phyloP scores from a whole-genome alignment of 2,329 filamentous ascomycete species.

The Aspergillus quadrilineatus region DNA sequence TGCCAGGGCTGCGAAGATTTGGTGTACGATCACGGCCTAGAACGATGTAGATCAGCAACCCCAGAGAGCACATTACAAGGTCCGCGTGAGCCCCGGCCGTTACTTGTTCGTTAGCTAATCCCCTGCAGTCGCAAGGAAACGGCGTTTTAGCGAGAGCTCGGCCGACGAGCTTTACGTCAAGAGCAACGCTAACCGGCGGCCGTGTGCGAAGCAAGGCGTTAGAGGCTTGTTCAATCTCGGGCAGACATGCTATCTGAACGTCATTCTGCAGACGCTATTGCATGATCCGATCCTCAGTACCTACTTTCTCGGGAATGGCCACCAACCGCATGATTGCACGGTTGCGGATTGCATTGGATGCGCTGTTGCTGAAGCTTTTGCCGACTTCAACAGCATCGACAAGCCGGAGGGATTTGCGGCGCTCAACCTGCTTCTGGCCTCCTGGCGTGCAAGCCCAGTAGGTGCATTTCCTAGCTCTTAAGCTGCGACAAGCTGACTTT shows the following conservation, averaged over 20 bases:
- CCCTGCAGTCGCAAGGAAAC: conserved; percentile 32
- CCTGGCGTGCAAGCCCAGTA: conserved; percentile 78
- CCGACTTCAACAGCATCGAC: conserved; percentile 60
- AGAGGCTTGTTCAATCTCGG: conserved; percentile 95
- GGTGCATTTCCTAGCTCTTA: conserved; percentile 39
- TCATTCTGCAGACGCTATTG: conserved; percentile 87
- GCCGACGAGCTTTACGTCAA: conserved; percentile 76
- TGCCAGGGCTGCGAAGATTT: conserved; percentile 44
- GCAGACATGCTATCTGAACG: conserved; percentile 98
- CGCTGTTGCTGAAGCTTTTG: conserved; percentile 62
- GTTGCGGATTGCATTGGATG: conserved; percentile 59
- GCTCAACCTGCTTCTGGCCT: conserved; percentile 81
- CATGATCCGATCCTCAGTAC: conserved; percentile 90
- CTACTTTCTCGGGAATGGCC: conserved; percentile 88
- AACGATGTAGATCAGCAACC: conserved; percentile 32
- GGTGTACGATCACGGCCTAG: conserved; percentile 43
- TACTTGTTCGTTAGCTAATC: neutral
- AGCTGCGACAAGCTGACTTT: neutral
- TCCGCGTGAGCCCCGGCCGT: conserved; percentile 2
- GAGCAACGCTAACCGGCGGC: conserved; percentile 73
- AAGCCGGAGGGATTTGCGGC: conserved; percentile 86
- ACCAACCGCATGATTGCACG: conserved; percentile 73
- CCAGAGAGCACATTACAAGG: conserved; percentile 24
- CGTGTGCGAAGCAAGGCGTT: conserved; percentile 82
- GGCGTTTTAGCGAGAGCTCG: conserved; percentile 37